Base-by-base conservation (phyloP, 768 basidiomycete genomes). In the Scleroderma citrinum region DNA sequence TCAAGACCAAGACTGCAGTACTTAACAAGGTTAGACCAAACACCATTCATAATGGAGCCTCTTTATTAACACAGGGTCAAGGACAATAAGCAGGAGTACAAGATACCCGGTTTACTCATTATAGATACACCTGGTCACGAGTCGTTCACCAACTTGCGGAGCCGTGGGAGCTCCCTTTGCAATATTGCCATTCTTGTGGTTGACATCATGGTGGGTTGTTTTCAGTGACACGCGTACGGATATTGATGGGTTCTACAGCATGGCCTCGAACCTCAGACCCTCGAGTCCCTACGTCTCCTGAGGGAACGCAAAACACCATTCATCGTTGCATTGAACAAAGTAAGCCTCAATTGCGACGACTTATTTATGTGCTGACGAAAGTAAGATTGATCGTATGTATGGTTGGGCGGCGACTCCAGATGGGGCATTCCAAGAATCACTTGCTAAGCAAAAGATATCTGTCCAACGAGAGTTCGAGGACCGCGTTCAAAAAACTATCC, bases 41-140 rank as follows among this genome's bases (percentile, higher is more conserved):
- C 20, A 49, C 44, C 41, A 39, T 24, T 51, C 17, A 19, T 46
- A 19, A 8, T 23, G n/a, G 5, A 46, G 12, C 26, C 47, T 50
- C 37, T 39, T 7, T 50, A 41, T 51, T 55, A 47, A 56, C 49
- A 23, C 34, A 39, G 8, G 30, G 29, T 24, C 37, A 20, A 90
- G 87, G 85, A 90, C 57, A 83, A 82, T 51, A 66, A 67, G 36
- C 85, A 88, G 70, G 91, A 98, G 58, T 97, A 94, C 77, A 96
- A 97, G 70, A 85, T 97, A 52, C 96, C 96, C 31, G 96, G 96
- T 66, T 78, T 99, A 14, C 77, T 99, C 48, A 67, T 99, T 58
- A 98, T 99, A 58, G 96, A 99, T 65, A 99, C 96, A 2, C 96
- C 96, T 48, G 96, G 96, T 48, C 96, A 99, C 82, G 96, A 98